Evolutionary conservation across 2,329 filamentous ascomycete species (phyloP).

Genomic region (Cercospora janseana): DNA sequence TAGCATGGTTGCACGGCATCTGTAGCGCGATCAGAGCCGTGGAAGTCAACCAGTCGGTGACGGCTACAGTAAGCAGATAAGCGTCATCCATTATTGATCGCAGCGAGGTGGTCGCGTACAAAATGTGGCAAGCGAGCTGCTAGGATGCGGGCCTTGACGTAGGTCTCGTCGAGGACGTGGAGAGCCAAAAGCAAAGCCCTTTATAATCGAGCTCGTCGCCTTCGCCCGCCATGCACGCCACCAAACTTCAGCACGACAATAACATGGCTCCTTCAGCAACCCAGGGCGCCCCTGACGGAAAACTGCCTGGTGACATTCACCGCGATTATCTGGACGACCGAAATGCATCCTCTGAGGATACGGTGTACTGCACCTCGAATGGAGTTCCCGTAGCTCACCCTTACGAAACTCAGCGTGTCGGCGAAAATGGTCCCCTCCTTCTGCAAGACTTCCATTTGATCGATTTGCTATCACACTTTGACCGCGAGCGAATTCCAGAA

Average conservation of each 20-base stretch:
- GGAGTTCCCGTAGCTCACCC: slow-evolving; percentile 58
- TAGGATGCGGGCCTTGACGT: neutral
- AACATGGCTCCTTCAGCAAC: slow-evolving; percentile 28
- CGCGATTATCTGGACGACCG: slow-evolving; percentile 48
- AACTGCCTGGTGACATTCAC: slow-evolving; percentile 24
- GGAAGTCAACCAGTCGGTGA: slow-evolving; percentile 21
- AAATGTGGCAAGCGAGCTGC: slow-evolving; percentile 10
- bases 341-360: slow-evolving; percentile 44
- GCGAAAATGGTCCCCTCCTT: slow-evolving; percentile 59
- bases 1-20: slow-evolving; percentile 2
- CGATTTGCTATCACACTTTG: slow-evolving; percentile 52
- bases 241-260: slow-evolving; percentile 7
- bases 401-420: slow-evolving; percentile 56
- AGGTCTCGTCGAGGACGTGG: slow-evolving; percentile 10
- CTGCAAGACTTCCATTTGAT: slow-evolving; percentile 54
- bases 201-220: slow-evolving; percentile 6
- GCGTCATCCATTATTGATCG: slow-evolving; percentile 15
- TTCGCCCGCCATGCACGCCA: slow-evolving; percentile 13
- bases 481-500: slow-evolving; percentile 52
- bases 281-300: slow-evolving; percentile 19
- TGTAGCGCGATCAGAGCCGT: too few species aligned
- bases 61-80: slow-evolving; percentile 15
- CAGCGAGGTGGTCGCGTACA: slow-evolving; percentile 1
- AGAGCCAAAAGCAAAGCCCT: slow-evolving; percentile 1
- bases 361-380: slow-evolving; percentile 57